phyloP scores from a whole-genome alignment of 1,284 basidiomycete genomes.

The Leccinum olivaceoglutinosum region DNA sequence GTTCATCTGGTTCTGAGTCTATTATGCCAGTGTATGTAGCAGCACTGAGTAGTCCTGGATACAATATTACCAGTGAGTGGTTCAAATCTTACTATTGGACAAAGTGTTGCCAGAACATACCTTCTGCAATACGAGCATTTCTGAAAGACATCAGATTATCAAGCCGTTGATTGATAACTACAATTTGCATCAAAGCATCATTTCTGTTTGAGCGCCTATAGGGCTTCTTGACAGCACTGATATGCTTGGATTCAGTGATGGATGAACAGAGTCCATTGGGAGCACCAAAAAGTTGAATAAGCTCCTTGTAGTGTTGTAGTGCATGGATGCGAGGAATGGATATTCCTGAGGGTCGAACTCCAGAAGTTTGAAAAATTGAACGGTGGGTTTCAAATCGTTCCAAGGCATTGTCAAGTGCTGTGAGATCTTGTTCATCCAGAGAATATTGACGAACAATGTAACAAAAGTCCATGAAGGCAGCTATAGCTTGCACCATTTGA shows the following conservation, averaged over 20 bases:
- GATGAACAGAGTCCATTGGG: neutral
- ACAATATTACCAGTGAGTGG: neutral
- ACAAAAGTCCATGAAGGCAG: slow-evolving; percentile 11
- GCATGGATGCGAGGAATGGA: neutral
- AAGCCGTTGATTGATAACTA: neutral
- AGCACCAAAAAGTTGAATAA: neutral
- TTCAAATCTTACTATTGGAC: too few relatives aligned
- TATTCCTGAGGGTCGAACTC: neutral
- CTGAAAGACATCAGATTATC: neutral
- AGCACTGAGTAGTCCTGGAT: neutral
- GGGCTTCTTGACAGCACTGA: neutral
- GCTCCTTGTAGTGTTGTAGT: neutral
- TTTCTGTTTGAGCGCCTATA: neutral
- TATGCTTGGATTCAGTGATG: neutral
- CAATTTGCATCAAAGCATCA: neutral
- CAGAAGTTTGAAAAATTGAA: neutral
- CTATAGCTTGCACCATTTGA: slow-evolving; percentile 9
- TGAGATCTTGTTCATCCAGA: neutral
- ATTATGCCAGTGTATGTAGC: neutral
- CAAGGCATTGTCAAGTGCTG: neutral
- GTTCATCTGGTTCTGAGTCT: neutral
- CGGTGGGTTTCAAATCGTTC: neutral
- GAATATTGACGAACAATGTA: neutral
- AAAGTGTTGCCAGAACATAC: too few relatives aligned
- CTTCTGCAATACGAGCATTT: neutral